Base-by-base conservation (phyloP, 371 early-diverging fungal species). In the Mucor irregularis region DNA sequence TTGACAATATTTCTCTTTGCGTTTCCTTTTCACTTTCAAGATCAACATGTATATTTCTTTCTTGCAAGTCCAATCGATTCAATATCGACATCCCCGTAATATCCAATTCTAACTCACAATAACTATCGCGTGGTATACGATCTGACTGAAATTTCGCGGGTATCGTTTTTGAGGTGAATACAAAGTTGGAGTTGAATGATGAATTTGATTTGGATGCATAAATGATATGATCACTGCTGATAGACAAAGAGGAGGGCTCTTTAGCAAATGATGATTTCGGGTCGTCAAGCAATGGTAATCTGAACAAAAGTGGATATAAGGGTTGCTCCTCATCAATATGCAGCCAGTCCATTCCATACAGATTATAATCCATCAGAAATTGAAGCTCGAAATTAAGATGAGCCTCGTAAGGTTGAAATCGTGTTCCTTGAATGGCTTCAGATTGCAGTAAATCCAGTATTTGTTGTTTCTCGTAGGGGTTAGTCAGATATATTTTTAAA, bases 261-360 rank as follows among this genome's bases (percentile, higher is more conserved):
- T n/a, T 57, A 57, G 33, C 53, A 55, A 33, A 53, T 28, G 31
- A 45, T 2, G 42, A 61, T 19, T 64, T 53, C 11, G 61, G 52
- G 49, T 55, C 45, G 8, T 71, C 60, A 24, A 69, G 58, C 14
- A 77, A 47, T 6, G 82, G 82, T 9, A 62, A 50, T 7, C 84
- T 64, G 55, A 77, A 81, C 21, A 13, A 60, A 45, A 6, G 51
- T 28, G 1, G 44, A 13, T 7, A 34, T 35, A 21, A 22, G 7
- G 3, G 39, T 26, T 49, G 26, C 0, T 51, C 29, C 21, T 62
- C 54, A 19, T 57, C 55, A 17, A 66, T 13, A 39, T 64, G 61
- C 2, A 63, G 35, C 82, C 85, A 90, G 30, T 90, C 90, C 95
- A 97, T 96, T 4, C 98, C 98, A 44, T 87, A 90, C n/a, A 99